Evolutionary conservation across 495 filamentous ascomycete species (phyloP).

Genomic region (Trichocladium uniseriatum): DNA sequence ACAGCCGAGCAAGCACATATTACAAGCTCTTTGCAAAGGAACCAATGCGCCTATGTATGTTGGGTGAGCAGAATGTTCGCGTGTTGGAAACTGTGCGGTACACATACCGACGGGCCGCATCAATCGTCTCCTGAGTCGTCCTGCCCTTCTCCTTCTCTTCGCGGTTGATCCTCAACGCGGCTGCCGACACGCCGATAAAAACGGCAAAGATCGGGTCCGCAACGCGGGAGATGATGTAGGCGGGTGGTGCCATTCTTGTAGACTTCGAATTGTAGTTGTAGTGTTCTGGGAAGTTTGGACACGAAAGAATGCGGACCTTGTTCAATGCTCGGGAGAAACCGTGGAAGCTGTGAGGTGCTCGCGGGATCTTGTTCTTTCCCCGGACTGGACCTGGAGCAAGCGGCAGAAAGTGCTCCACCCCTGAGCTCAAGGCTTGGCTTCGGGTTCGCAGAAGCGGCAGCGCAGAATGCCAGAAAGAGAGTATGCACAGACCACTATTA

Average conservation of each 20-base stretch:
- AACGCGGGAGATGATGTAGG: conserved; percentile 53
- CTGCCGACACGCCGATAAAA: conserved; percentile 59
- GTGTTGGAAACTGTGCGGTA: background rate
- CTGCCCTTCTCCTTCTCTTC: conserved; percentile 68
- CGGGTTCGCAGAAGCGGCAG: background rate
- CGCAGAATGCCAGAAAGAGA: too few species aligned
- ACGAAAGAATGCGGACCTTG: too few species aligned
- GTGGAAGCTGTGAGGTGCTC: too few species aligned
- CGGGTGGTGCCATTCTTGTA: conserved; percentile 40
- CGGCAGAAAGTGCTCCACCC: background rate
- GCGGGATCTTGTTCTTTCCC: background rate
- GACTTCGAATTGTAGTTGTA: background rate
- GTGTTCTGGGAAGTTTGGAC: background rate
- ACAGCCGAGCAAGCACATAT: background rate
- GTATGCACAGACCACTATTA: conserved; percentile 25
- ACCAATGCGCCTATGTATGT: conserved; percentile 20
- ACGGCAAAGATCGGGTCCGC: conserved; percentile 84
- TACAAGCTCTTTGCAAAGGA: conserved; percentile 14
- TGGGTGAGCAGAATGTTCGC: background rate
- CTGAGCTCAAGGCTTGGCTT: background rate
- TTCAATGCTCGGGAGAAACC: too few species aligned
- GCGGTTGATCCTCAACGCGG: conserved; percentile 62
- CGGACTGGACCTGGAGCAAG: too few species aligned
- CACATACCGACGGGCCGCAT: conserved; percentile 39
- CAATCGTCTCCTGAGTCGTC: conserved; percentile 42